Evolutionary conservation across 2,329 filamentous ascomycete genomes (phyloP).

Genomic region (Biscogniauxia sp.): DNA sequence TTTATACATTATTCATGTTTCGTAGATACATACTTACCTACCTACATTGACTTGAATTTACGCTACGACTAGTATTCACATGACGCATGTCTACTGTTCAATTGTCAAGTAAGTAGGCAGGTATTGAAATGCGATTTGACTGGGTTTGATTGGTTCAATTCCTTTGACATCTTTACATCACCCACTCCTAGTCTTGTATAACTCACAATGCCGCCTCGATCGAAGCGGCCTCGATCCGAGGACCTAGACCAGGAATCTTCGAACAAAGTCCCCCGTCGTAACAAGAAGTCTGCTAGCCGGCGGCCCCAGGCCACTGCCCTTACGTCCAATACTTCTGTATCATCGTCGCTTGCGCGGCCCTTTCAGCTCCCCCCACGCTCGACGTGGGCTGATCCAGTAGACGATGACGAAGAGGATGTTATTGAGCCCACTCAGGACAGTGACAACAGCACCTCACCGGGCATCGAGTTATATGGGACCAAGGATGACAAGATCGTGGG

Average conservation of each 20-base stretch:
- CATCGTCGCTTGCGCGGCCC: conserved; percentile 18
- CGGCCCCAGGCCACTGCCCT: conserved; percentile 14
- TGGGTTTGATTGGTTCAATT: too few species aligned
- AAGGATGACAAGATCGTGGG: conserved; percentile 58
- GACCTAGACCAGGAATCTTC: conserved; percentile 8
- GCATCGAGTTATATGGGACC: conserved; percentile 46
- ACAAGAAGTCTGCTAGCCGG: conserved; percentile 1
- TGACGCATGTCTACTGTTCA: too few species aligned
- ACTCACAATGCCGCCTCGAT: conserved; percentile 3
- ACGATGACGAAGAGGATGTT: conserved; percentile 40
- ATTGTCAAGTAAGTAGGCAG: too few species aligned
- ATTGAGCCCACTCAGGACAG: conserved; percentile 43
- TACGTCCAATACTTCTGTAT: conserved; percentile 6
- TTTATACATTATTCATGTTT: too few species aligned
- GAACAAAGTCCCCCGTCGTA: conserved; percentile 17
- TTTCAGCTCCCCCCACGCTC: conserved; percentile 11
- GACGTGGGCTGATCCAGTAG: conserved; percentile 23
- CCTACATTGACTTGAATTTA: too few species aligned
- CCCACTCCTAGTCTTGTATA: too few species aligned
- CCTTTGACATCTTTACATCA: too few species aligned
- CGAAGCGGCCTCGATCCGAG: conserved; percentile 18
- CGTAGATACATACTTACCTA: too few species aligned
- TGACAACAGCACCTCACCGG: conserved; percentile 33
- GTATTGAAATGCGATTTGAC: too few species aligned
- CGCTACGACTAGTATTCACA: too few species aligned